These are phyloP conservation scores for Nitzschia inconspicua DNA, from an alignment of 108 stramenopile genomes.

Conservation along the genomic window DNA sequence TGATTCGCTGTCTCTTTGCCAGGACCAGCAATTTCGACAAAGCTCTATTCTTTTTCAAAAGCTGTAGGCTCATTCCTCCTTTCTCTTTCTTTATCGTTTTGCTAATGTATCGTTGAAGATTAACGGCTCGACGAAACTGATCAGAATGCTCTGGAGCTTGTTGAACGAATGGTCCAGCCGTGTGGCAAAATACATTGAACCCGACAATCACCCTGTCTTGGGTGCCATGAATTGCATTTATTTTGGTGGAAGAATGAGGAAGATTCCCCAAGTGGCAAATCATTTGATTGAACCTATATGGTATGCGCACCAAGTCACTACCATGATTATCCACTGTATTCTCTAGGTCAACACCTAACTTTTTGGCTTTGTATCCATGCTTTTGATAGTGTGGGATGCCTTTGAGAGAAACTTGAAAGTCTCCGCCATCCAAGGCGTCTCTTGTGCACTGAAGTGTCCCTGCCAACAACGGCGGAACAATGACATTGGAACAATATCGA, in stretches of 20 bases:
- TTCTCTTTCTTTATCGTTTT: background rate
- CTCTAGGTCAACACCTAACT: background rate
- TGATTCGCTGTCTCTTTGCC: constrained; percentile 53
- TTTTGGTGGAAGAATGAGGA: constrained; percentile 62
- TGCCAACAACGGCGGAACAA: constrained; percentile 73
- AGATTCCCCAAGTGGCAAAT: constrained; percentile 68
- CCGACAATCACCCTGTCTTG: constrained; percentile 75
- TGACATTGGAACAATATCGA: constrained; percentile 71
- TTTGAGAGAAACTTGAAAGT: constrained; percentile 56
- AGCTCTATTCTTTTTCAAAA: constrained; percentile 43
- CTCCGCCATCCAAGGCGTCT: constrained; percentile 58
- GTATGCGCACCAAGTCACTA: constrained; percentile 45
- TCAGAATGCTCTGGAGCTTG: constrained; percentile 76
- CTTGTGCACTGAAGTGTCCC: constrained; percentile 76
- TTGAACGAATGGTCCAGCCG: constrained; percentile 45
- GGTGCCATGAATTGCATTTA: constrained; percentile 32
- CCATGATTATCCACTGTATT: constrained; percentile 11
- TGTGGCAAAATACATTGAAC: constrained; percentile 74
- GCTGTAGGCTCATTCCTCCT: constrained; percentile 33
- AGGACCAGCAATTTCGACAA: constrained; percentile 60
- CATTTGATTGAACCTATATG: constrained; percentile 65
- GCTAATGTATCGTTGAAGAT: constrained; percentile 35
- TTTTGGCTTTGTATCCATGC: constrained; percentile 70
- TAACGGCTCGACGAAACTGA: constrained; percentile 57
- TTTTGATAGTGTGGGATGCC: constrained; percentile 69